phyloP scores from a whole-genome alignment of 345 rosid genomes.

The Kandelia obovata region DNA sequence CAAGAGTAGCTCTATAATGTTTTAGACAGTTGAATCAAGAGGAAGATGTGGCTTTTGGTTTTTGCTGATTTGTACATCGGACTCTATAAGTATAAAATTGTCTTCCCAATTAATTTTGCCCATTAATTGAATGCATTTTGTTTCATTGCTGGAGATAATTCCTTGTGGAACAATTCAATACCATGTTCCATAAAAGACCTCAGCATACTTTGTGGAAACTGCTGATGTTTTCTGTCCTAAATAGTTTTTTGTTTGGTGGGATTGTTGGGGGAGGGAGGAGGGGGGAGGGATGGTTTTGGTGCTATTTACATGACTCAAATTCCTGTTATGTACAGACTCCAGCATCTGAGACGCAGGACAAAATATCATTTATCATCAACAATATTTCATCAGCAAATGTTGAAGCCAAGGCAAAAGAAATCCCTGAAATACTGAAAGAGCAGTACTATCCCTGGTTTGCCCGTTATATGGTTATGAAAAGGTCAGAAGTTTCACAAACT shows the following conservation, averaged over 20 bases:
- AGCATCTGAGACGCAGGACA: constrained; percentile 74
- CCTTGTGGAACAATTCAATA: no score
- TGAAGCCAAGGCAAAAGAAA: constrained; percentile 80
- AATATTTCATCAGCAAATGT: constrained; percentile 75
- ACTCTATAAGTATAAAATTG: not conserved
- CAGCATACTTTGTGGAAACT: no score
- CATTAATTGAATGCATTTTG: not conserved
- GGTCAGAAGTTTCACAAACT: constrained; percentile 35
- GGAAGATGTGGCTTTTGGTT: not conserved
- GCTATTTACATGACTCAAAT: not conserved
- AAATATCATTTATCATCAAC: constrained; percentile 85
- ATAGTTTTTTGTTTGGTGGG: no score
- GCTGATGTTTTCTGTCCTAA: no score
- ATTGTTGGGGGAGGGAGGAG: no score
- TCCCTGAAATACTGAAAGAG: constrained; percentile 75
- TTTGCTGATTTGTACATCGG: not conserved
- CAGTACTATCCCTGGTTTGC: constrained; percentile 95
- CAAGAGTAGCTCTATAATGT: not conserved
- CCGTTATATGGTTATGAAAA: constrained; percentile 97
- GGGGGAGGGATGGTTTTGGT: no score
- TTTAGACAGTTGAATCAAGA: not conserved
- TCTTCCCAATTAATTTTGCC: not conserved
- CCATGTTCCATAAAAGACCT: no score
- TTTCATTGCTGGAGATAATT: not conserved
- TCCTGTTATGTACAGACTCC: constrained; percentile 56